Evolutionary conservation across 306 rosid species (phyloP), one percentile per base, ranked within the genome.

Genomic region (Pyrus bretschneideri): DNA sequence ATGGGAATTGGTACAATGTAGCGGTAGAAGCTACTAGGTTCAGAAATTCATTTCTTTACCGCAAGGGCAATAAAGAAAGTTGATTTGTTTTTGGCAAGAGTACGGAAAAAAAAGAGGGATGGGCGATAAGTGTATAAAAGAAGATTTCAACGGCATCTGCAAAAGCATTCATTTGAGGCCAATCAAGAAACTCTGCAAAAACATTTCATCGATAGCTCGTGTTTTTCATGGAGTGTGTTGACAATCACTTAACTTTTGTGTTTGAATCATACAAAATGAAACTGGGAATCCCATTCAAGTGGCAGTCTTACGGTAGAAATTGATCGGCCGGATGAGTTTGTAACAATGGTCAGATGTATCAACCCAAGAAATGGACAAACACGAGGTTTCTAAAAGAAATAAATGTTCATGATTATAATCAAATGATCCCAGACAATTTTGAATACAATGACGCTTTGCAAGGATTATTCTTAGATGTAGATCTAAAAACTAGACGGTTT

Each of bases 11-110:
- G 8, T 67, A 51, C 58, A 72, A 73, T 25, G 64, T 54, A 22
- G 29, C 59, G 25, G 46, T 14, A 22, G 64, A 49, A 12, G 72
- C 23, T 11, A 22, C 25, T 68, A 75, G 63, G 80, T 81, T 64
- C 60, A 59, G 83, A 29, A 76, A 75, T 55, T 58, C 67, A 54
- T 83, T 67, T 62, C 81, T 64, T 74, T 35, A 23, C 79, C 35
- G 25, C 70, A 71, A 78, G 59, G 75, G 58, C 72, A 72, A 82
- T 70, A 78, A 40, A 68, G 52, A 69, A 17, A 55, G 40, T 46
- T 55, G 63, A 57, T 54, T 59, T 31, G 35, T 12, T 42, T 38
- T 76, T 2, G 15, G 44, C 52, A 59, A 33, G 45, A 61, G 44
- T 60, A n/a, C 1, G 9, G 38, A 35, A 35, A 9, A 21, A 52